These are phyloP conservation scores for Hypoxylon crocopeplum DNA, from an alignment of 495 filamentous ascomycete species.

Conservation along the genomic window DNA sequence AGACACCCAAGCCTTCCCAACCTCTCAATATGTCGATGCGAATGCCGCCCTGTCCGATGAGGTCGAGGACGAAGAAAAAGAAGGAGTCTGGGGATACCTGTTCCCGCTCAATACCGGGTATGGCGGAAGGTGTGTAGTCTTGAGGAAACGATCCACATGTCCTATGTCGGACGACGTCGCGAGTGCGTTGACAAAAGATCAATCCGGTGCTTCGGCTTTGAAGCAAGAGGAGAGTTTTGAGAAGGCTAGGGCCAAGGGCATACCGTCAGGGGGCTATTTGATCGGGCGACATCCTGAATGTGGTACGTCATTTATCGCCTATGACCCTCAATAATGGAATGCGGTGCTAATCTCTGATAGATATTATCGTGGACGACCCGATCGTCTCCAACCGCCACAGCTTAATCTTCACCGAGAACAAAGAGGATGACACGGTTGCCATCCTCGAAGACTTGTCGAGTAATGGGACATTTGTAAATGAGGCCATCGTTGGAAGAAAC, in stretches of 20 bases:
- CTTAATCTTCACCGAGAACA: slow-evolving; percentile 86
- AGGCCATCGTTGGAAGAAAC: slow-evolving; percentile 88
- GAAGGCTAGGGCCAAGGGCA: slow-evolving; percentile 59
- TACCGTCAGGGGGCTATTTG: slow-evolving; percentile 82
- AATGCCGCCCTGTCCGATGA: slow-evolving; percentile 78
- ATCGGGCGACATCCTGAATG: slow-evolving; percentile 94
- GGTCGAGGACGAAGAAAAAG: slow-evolving; percentile 83
- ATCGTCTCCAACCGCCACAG: slow-evolving; percentile 97
- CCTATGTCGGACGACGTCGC: slow-evolving; percentile 54
- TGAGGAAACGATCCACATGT: slow-evolving; percentile 73
- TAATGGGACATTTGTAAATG: slow-evolving; percentile 97
- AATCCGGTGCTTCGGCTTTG: slow-evolving; percentile 49
- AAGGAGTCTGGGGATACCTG: slow-evolving; percentile 96
- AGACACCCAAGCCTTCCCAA: slow-evolving; percentile 71
- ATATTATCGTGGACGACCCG: slow-evolving; percentile 77
- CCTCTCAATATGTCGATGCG: slow-evolving; percentile 82
- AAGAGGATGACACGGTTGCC: slow-evolving; percentile 77
- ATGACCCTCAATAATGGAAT: slow-evolving; percentile 10
- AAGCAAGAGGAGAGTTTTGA: slow-evolving; percentile 67
- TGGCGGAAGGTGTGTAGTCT: slow-evolving; percentile 70
- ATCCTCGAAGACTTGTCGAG: slow-evolving; percentile 92
- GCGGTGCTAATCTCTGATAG: slow-evolving; percentile 52
- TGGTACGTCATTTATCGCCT: slow-evolving; percentile 61
- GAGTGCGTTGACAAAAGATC: slow-evolving; percentile 21
- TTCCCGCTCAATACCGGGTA: slow-evolving; percentile 76